phyloP scores from a whole-genome alignment of 2,329 filamentous ascomycete genomes.

The Xylariaceae sp. region DNA sequence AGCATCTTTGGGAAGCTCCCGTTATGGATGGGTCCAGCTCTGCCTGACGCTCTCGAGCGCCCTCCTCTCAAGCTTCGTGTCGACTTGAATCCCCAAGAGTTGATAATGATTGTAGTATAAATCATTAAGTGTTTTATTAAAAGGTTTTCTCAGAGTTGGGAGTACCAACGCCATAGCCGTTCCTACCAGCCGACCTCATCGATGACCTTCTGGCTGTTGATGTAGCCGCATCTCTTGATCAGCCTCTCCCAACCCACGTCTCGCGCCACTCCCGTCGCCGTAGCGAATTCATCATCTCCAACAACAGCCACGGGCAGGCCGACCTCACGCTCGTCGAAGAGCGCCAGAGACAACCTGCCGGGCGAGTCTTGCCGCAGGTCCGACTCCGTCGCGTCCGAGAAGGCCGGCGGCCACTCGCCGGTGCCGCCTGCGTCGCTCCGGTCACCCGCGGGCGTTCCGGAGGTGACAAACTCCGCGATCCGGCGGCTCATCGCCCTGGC shows the following conservation, averaged over 20 bases:
- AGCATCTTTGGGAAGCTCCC: too few species aligned
- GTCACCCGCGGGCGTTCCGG: neutral
- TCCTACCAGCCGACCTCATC: conserved; percentile 4
- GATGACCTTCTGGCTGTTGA: conserved; percentile 12
- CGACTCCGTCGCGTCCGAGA: conserved; percentile 4
- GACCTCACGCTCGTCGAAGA: conserved; percentile 5
- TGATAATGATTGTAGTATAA: too few species aligned
- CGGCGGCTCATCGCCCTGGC: conserved; percentile 6
- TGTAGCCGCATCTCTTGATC: conserved; percentile 17
- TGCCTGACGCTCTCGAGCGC: too few species aligned
- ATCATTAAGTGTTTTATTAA: too few species aligned
- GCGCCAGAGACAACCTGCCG: conserved; percentile 3
- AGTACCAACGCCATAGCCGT: too few species aligned
- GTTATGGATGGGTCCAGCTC: too few species aligned
- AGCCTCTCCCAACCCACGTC: conserved; percentile 15
- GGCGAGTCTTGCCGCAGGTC: conserved; percentile 5
- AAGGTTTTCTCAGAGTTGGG: too few species aligned
- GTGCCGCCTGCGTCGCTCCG: neutral
- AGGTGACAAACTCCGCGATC: conserved; percentile 8
- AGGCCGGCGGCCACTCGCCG: conserved; percentile 6
- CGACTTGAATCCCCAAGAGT: too few species aligned
- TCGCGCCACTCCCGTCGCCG: conserved; percentile 4
- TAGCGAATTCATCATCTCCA: conserved; percentile 1
- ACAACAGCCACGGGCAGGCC: conserved; percentile 4
- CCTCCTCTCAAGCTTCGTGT: too few species aligned